These are phyloP conservation scores for Claviceps sp. DNA, from an alignment of 2,329 filamentous ascomycete species.

Conservation along the genomic window DNA sequence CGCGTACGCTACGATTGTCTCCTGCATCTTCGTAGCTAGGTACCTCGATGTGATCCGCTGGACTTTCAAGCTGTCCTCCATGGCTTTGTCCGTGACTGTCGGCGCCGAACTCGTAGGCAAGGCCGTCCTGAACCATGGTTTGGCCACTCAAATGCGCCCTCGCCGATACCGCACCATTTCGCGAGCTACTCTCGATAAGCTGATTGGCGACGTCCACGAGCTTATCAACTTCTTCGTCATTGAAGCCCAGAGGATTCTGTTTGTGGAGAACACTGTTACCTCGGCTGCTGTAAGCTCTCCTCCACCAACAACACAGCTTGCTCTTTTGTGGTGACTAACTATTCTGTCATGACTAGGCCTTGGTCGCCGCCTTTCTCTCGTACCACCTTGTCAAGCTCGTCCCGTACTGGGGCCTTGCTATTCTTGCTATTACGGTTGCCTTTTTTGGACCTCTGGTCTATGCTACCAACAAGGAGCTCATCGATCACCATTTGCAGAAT, in stretches of 20 bases:
- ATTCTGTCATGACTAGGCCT: conserved; percentile 30
- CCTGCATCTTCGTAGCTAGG: conserved; percentile 47
- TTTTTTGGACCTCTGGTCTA: conserved; percentile 54
- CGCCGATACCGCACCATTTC: conserved; percentile 55
- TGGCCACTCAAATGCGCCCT: conserved; percentile 52
- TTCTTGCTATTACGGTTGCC: conserved; percentile 43
- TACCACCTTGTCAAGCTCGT: conserved; percentile 58
- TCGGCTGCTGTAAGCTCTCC: conserved; percentile 43
- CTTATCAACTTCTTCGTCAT: conserved; percentile 61
- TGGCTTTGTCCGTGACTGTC: conserved; percentile 46
- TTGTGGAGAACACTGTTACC: conserved; percentile 50
- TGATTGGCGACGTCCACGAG: conserved; percentile 53
- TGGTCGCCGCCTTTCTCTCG: conserved; percentile 46
- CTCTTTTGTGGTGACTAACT: conserved; percentile 1
- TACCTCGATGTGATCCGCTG: conserved; percentile 56
- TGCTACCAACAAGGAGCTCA: conserved; percentile 54
- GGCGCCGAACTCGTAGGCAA: conserved; percentile 49
- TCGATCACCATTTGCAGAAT: conserved; percentile 48
- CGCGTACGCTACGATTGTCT: conserved; percentile 44
- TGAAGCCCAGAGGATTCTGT: conserved; percentile 54
- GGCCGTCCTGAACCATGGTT: conserved; percentile 44
- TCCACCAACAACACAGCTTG: conserved; percentile 3
- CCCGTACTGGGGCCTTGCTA: conserved; percentile 53
- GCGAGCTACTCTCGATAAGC: conserved; percentile 44
- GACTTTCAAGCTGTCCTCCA: conserved; percentile 51